phyloP scores from a whole-genome alignment of 2,329 filamentous ascomycete genomes.

The Chrysosporium queenslandicum region DNA sequence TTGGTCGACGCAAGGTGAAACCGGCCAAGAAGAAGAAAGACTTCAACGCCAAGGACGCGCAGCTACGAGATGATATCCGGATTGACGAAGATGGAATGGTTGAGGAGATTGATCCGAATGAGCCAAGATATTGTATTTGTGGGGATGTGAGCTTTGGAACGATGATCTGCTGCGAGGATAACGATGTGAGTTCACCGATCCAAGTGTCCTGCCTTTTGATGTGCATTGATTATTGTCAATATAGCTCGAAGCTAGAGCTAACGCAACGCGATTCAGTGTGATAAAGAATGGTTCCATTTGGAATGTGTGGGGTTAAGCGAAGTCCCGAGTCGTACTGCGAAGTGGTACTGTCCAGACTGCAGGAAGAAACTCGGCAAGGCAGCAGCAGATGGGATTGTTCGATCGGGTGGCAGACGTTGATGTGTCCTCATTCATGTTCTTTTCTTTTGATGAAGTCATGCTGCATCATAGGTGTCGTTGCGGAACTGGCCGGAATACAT shows the following conservation, averaged over 20 bases:
- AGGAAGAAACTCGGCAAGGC: constrained; percentile 41
- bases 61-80: constrained; percentile 31
- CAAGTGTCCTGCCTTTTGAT: not conserved
- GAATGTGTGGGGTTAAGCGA: constrained; percentile 50
- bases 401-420: constrained; percentile 26
- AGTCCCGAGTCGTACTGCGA: constrained; percentile 49
- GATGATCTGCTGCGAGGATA: constrained; percentile 58
- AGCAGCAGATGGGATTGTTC: constrained; percentile 31
- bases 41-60: constrained; percentile 24
- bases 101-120: constrained; percentile 49
- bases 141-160: constrained; percentile 54
- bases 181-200: constrained; percentile 37
- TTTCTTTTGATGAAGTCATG: not conserved
- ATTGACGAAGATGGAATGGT: constrained; percentile 41
- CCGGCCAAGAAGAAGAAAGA: constrained; percentile 39
- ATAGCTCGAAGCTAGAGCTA: not conserved
- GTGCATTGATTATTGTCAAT: not conserved
- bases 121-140: constrained; percentile 55
- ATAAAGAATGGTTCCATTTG: constrained; percentile 58
- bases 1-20: constrained; percentile 49
- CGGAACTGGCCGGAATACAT: constrained; percentile 8
- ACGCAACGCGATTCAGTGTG: constrained; percentile 39
- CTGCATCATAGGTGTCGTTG: constrained; percentile 3
- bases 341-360: constrained; percentile 59
- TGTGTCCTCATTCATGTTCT: constrained; percentile 13